Evolutionary conservation across 345 rosid species (phyloP).

Genomic region (Anastatica hierochuntica): DNA sequence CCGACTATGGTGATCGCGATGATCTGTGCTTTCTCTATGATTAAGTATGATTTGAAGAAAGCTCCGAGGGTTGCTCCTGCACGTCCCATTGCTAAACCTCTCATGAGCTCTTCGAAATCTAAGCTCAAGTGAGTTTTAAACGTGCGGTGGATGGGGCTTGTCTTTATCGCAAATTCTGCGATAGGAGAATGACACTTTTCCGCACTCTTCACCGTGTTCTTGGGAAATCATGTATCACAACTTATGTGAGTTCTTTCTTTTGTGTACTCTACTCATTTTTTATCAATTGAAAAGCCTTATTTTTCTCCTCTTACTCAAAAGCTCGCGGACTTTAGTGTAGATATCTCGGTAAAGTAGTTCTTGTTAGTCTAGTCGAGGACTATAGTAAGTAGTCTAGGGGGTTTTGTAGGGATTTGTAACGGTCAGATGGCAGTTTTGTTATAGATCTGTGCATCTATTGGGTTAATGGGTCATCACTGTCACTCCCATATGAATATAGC

Average conservation of each 20-base stretch:
- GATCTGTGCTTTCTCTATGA: conserved; percentile 71
- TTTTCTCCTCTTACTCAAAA: neutral
- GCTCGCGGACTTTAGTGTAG: neutral
- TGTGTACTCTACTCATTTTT: conserved; percentile 6
- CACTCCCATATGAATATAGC: neutral
- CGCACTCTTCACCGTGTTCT: neutral
- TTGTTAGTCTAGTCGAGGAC: neutral
- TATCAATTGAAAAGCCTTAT: neutral
- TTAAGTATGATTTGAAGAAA: conserved; percentile 78
- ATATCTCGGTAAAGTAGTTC: neutral
- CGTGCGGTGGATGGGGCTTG: neutral
- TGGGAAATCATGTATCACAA: neutral
- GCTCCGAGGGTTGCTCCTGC: conserved; percentile 50
- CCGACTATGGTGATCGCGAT: conserved; percentile 74
- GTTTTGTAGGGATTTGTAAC: neutral
- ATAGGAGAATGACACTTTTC: too few relatives aligned
- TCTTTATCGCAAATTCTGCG: too few relatives aligned
- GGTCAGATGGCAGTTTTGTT: too few relatives aligned
- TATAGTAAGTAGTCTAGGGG: neutral
- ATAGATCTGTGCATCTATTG: too few relatives aligned
- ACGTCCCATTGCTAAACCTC: conserved; percentile 59
- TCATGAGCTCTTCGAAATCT: conserved; percentile 67
- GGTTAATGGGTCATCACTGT: too few relatives aligned
- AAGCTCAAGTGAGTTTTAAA: conserved; percentile 52
- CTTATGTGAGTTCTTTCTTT: conserved; percentile 13